Base-by-base conservation (phyloP, 148 eudicot species). In the Simmondsia chinensis region DNA sequence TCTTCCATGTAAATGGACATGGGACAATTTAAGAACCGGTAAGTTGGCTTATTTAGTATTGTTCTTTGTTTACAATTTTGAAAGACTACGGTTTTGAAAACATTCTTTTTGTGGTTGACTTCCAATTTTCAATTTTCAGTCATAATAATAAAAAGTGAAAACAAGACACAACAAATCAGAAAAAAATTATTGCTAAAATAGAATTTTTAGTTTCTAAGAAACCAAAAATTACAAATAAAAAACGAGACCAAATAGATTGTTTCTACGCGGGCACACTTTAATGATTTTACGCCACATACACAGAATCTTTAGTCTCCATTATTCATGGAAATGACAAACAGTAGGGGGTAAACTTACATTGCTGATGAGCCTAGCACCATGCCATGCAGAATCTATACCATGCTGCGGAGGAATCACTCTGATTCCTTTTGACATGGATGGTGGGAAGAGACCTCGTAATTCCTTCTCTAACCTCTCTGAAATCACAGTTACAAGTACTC, bases 391-490 rank as follows among this genome's bases (percentile, higher is more conserved):
- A 66, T 88, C 83, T 21, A 52, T 64, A 25, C 94, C 94, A 71
- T 65, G 59, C 20, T 89, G 83, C 9, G 96, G 86, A 40, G 96
- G 73, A 28, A 77, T 38, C 13, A 88, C 91, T 66, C 65, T 70
- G 38, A 83, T 57, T 50, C 94, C 96, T 38, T 21, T 54, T 20
- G 79, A 57, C 33, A 73, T 56, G 56, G 74, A 59, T 20, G 57
- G 46, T 20, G 83, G 76, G 46, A 75, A 76, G 57, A 48, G 44
- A 39, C 42, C 83, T 27, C 25, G 56, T 14, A 88, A 74, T 69
- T 88, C 96, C 66, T 80, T 88, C 53, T 77, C 84, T 58, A 88
- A 66, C 63, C 96, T 80, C 55, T 69, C 96, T 88, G 91, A 39
- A 57, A 52, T 18, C 24, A 50, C 13, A 33, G 33, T 18, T 28